A percentile compares a stretch with the other conserved stretches of the same genome.
Evolutionary conservation across 768 basidiomycete species (phyloP).

Genomic region (Boletus subcaerulescens): DNA sequence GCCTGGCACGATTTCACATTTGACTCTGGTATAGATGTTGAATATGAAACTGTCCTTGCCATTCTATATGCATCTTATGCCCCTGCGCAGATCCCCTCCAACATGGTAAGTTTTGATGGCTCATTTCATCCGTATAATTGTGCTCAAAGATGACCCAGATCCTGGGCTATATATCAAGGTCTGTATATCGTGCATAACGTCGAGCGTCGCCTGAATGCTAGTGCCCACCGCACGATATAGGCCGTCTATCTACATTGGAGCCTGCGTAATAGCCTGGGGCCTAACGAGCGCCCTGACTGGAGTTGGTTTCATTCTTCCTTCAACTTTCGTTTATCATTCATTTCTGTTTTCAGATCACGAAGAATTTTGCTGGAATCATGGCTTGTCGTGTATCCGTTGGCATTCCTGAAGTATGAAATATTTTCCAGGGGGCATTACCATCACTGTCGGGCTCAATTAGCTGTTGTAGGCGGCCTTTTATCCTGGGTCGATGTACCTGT

Average conservation of each 20-base stretch:
- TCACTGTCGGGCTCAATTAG: background rate
- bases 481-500: conserved; percentile 49
- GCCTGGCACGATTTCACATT: background rate
- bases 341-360: conserved; percentile 41
- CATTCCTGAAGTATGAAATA: conserved; percentile 46
- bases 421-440: too few species aligned
- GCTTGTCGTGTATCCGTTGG: conserved; percentile 61
- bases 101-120: conserved; percentile 44
- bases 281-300: conserved; percentile 61
- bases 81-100: conserved; percentile 64
- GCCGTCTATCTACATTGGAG: conserved; percentile 60
- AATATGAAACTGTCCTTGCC: conserved; percentile 52
- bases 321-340: background rate
- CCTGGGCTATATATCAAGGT: conserved; percentile 54
- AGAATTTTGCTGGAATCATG: conserved; percentile 52
- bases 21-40: conserved; percentile 37
- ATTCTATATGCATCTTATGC: conserved; percentile 58
- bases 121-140: too few species aligned
- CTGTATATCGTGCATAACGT: background rate
- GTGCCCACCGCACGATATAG: conserved; percentile 29
- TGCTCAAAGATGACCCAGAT: conserved; percentile 35
- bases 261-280: conserved; percentile 61
- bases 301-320: conserved; percentile 30
- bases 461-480: conserved; percentile 54
- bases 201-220: background rate